These are phyloP conservation scores for Chlorociboria aeruginascens DNA, from an alignment of 495 filamentous ascomycete genomes.

Conservation along the genomic window DNA sequence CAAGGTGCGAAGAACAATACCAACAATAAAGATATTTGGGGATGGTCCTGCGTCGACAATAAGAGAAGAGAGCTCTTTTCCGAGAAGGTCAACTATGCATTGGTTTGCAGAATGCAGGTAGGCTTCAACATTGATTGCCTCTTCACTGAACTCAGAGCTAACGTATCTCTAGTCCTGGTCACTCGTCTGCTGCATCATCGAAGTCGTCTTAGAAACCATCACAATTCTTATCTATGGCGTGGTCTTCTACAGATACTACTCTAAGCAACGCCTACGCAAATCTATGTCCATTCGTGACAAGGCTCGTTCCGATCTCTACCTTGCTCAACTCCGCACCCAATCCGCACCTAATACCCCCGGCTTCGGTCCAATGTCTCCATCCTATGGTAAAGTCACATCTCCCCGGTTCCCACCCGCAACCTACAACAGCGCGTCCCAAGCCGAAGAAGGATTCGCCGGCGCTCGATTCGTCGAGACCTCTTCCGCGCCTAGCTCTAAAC, in stretches of 20 bases:
- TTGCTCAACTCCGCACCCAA: slow-evolving; percentile 84
- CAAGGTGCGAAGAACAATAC: slow-evolving; percentile 62
- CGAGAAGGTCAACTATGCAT: slow-evolving; percentile 70
- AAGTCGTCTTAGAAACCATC: slow-evolving; percentile 85
- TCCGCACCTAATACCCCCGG: slow-evolving; percentile 92
- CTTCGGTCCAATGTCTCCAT: slow-evolving; percentile 53
- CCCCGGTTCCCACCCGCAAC: slow-evolving; percentile 40
- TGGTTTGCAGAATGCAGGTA: slow-evolving; percentile 93
- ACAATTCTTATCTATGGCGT: slow-evolving; percentile 86
- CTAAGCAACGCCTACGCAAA: slow-evolving; percentile 86
- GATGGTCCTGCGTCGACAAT: slow-evolving; percentile 90
- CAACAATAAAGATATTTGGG: slow-evolving; percentile 82
- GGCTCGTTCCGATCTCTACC: slow-evolving; percentile 87
- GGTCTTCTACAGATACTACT: slow-evolving; percentile 92
- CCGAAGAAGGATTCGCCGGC: slow-evolving; percentile 29
- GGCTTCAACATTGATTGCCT: slow-evolving; percentile 15
- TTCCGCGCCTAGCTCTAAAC: slow-evolving; percentile 30
- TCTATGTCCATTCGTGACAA: slow-evolving; percentile 93
- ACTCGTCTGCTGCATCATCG: slow-evolving; percentile 92
- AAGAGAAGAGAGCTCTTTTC: slow-evolving; percentile 61
- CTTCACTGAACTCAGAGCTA: slow-evolving; percentile 11
- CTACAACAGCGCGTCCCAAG: slow-evolving; percentile 31
- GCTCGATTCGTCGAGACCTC: slow-evolving; percentile 36
- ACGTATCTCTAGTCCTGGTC: slow-evolving; percentile 65
- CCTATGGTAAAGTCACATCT: slow-evolving; percentile 38